phyloP scores from a whole-genome alignment of 2,329 filamentous ascomycete species.

The Penicillium sp. region DNA sequence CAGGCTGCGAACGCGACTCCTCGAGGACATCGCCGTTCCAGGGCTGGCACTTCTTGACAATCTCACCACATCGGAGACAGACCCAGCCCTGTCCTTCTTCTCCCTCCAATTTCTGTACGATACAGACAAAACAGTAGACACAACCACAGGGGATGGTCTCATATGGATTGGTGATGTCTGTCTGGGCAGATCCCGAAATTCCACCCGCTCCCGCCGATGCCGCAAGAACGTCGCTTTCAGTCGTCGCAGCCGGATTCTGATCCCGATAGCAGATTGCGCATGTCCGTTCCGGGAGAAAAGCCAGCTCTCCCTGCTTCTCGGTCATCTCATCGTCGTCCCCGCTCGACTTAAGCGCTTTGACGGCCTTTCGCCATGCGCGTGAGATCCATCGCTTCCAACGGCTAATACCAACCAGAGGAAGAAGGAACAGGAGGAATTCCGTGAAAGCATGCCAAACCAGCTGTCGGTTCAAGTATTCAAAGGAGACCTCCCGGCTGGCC shows the following conservation, averaged over 20 bases:
- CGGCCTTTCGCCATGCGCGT: constrained; percentile 81
- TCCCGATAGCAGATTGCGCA: constrained; percentile 97
- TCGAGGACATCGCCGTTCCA: constrained; percentile 87
- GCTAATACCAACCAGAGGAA: constrained; percentile 94
- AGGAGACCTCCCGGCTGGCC: constrained; percentile 87
- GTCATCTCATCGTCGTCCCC: constrained; percentile 55
- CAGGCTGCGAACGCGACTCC: constrained; percentile 39
- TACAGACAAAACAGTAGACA: constrained; percentile 93
- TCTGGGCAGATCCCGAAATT: constrained; percentile 83
- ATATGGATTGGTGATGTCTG: constrained; percentile 95
- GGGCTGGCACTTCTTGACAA: constrained; percentile 81
- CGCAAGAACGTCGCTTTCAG: constrained; percentile 76
- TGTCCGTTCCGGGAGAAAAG: constrained; percentile 87
- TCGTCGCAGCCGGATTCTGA: constrained; percentile 72
- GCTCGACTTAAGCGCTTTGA: constrained; percentile 60
- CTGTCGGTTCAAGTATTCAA: constrained; percentile 96
- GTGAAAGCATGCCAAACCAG: constrained; percentile 99
- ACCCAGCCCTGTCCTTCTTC: constrained; percentile 95
- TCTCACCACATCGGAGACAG: constrained; percentile 83
- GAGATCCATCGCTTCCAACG: constrained; percentile 90
- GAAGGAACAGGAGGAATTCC: constrained; percentile 93
- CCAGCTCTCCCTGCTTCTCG: constrained; percentile 69
- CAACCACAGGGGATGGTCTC: constrained; percentile 87
- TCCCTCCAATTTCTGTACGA: constrained; percentile 85
- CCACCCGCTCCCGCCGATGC: constrained; percentile 69